Base-by-base conservation (phyloP, 192 early-diverging fungal species). In the Backusella sp. region DNA sequence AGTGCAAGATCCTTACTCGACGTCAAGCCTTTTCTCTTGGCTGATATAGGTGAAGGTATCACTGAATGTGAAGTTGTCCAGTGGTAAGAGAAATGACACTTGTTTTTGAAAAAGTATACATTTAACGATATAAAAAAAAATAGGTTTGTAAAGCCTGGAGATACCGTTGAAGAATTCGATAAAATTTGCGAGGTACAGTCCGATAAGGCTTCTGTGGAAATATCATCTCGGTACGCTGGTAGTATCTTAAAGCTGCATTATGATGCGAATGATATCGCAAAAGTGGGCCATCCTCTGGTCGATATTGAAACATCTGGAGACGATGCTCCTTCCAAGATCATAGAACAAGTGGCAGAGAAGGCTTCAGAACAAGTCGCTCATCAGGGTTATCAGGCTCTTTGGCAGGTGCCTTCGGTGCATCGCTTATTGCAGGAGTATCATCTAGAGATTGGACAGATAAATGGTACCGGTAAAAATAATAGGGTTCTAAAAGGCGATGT, bases 141-240 rank as follows among this genome's bases (percentile, higher is more conserved):
- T n/a, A n/a, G 93, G 93, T 97, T 97, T 77, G 95, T 99, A 37
- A 94, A 99, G 86, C 89, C 90, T 6, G 97, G 97, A 71, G 91
- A 96, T 79, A 86, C 81, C 59, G 92, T 99, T 14, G 87, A 90
- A 39, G 94, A 98, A 88, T 99, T 99, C 82, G 90, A 96, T 78
- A 94, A 93, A 80, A 93, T 99, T 39, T 97, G 96, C 78, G 97
- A 99, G 76, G 96, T 99, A 34, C 96, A 98, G 73, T 96, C 94
- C 6, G 97, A 99, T 84, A 99, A 99, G 86, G 97, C 97, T 19
- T 94, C 97, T n/a, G 97, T 97, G 17, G 96, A 99, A 82, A 98
- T 99, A 81, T 95, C 97, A 19, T 97, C 96, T 23, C 90, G 97
- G 8, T 99, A 91, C 76, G 92, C 96, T 72, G 97, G 97, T 66